These are phyloP conservation scores for Hemileccinum impolitum DNA, from an alignment of 768 basidiomycete species.

Conservation along the genomic window DNA sequence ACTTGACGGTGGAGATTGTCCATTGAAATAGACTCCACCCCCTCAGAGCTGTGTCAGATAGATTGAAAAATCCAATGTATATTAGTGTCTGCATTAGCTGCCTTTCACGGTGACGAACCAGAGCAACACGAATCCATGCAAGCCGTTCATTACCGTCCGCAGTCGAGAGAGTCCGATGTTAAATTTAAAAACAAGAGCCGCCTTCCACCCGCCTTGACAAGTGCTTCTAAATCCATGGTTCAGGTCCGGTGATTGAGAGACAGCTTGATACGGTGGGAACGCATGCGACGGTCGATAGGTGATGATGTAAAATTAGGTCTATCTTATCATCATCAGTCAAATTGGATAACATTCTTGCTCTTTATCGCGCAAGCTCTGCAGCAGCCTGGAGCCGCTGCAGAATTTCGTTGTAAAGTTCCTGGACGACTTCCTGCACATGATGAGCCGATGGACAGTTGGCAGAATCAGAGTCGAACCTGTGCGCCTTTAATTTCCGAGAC, in stretches of 20 bases:
- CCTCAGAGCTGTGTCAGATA: slow-evolving; percentile 12
- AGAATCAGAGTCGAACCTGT: slow-evolving; percentile 30
- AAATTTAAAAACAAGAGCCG: slow-evolving; percentile 10
- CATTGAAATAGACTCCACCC: slow-evolving; percentile 40
- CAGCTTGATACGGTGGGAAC: slow-evolving; percentile 20
- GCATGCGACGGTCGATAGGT: not conserved
- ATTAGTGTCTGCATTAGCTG: slow-evolving; percentile 12
- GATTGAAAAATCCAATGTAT: slow-evolving; percentile 16
- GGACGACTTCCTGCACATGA: slow-evolving; percentile 48
- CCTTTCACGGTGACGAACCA: not conserved
- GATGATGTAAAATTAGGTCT: slow-evolving; percentile 2
- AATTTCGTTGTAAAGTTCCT: slow-evolving; percentile 50
- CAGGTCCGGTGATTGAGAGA: slow-evolving; percentile 5
- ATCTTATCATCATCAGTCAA: slow-evolving; percentile 21
- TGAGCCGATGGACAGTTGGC: slow-evolving; percentile 2
- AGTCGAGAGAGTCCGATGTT: slow-evolving; percentile 4
- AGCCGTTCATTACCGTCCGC: slow-evolving; percentile 15
- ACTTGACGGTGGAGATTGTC: slow-evolving; percentile 85
- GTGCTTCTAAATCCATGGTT: slow-evolving; percentile 9
- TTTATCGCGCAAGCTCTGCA: slow-evolving; percentile 23
- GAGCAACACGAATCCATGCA: not conserved
- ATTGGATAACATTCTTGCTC: slow-evolving; percentile 16
- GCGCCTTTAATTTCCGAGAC: slow-evolving; percentile 45
- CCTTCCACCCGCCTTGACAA: slow-evolving; percentile 2
- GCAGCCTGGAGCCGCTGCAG: slow-evolving; percentile 31